A percentile compares a stretch with the other conserved stretches of the same genome.
phyloP scores from a whole-genome alignment of 1,284 basidiomycete genomes.

The Rhodotorula sp. region DNA sequence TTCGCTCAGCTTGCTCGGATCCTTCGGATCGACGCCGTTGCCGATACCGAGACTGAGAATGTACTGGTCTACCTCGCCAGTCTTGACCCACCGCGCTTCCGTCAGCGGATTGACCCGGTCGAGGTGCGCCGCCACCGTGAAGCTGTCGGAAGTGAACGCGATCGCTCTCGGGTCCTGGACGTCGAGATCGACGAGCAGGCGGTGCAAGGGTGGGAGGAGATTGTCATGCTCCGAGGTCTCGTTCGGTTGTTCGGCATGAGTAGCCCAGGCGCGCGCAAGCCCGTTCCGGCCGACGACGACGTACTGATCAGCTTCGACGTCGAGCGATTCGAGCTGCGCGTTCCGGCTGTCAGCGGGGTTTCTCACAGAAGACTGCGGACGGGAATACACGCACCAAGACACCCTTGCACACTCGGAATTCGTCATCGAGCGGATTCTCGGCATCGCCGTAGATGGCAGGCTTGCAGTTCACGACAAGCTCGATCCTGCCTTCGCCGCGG shows the following conservation, averaged over 20 bases:
- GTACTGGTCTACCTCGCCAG: conserved; percentile 90
- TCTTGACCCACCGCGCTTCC: conserved; percentile 93
- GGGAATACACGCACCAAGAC: conserved; percentile 60
- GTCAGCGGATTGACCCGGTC: conserved; percentile 83
- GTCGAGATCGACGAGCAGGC: conserved; percentile 27
- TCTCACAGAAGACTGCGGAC: neutral
- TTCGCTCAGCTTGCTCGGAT: conserved; percentile 47
- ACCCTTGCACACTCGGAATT: conserved; percentile 59
- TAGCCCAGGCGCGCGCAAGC: conserved; percentile 39
- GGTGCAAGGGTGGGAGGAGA: conserved; percentile 43
- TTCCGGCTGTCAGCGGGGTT: no score
- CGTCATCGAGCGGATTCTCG: conserved; percentile 55
- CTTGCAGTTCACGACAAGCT: conserved; percentile 66
- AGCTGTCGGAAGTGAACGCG: conserved; percentile 13
- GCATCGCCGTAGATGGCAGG: conserved; percentile 39
- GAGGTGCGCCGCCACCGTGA: conserved; percentile 59
- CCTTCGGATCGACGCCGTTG: conserved; percentile 49
- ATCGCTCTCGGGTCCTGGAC: conserved; percentile 12
- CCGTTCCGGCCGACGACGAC: conserved; percentile 40
- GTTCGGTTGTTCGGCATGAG: conserved; percentile 1
- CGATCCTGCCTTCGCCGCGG: conserved; percentile 78
- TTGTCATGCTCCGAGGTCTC: conserved; percentile 25
- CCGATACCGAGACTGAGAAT: conserved; percentile 72
- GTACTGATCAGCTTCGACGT: conserved; percentile 57
- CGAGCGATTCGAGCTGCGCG: conserved; percentile 68